A percentile compares a stretch with the other conserved stretches of the same genome.
These are phyloP conservation scores for Aureobasidium sp. DNA, from an alignment of 2,329 filamentous ascomycete species.

Conservation along the genomic window DNA sequence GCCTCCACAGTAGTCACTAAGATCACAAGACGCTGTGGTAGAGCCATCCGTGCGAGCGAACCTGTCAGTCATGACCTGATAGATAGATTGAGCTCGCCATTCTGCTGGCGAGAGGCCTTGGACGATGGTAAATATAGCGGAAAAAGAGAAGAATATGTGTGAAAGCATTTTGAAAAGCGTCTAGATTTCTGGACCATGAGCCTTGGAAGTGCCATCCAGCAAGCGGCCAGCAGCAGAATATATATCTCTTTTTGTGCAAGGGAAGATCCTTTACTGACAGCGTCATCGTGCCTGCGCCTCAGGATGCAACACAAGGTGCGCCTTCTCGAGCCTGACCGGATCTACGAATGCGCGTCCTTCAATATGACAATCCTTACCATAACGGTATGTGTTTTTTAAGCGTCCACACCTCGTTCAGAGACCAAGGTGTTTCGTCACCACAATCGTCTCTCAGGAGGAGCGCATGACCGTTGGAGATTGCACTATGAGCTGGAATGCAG, in stretches of 20 bases:
- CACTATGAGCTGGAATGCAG: neutral
- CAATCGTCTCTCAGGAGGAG: neutral
- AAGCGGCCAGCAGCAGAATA: neutral
- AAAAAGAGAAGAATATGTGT: neutral
- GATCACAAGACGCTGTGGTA: slow-evolving; percentile 30
- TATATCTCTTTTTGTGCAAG: neutral
- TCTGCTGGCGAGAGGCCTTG: slow-evolving; percentile 22
- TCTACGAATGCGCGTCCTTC: neutral
- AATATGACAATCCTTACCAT: neutral
- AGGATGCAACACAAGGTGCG: slow-evolving; percentile 1
- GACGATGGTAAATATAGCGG: neutral
- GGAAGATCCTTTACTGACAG: neutral
- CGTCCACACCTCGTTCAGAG: neutral
- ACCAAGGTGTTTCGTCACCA: neutral
- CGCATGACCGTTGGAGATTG: slow-evolving; percentile 10
- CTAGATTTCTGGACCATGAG: neutral
- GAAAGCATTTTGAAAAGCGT: neutral
- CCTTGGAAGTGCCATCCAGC: neutral
- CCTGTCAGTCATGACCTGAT: slow-evolving; percentile 39
- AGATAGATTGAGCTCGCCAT: slow-evolving; percentile 36
- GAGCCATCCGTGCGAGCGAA: slow-evolving; percentile 35
- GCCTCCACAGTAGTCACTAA: slow-evolving; percentile 52
- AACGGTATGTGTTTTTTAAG: neutral
- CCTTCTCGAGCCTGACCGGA: neutral
- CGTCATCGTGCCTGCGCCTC: slow-evolving; percentile 1